phyloP scores from a whole-genome alignment of 2,329 filamentous ascomycete genomes.

The Teratosphaeriaceae sp. region DNA sequence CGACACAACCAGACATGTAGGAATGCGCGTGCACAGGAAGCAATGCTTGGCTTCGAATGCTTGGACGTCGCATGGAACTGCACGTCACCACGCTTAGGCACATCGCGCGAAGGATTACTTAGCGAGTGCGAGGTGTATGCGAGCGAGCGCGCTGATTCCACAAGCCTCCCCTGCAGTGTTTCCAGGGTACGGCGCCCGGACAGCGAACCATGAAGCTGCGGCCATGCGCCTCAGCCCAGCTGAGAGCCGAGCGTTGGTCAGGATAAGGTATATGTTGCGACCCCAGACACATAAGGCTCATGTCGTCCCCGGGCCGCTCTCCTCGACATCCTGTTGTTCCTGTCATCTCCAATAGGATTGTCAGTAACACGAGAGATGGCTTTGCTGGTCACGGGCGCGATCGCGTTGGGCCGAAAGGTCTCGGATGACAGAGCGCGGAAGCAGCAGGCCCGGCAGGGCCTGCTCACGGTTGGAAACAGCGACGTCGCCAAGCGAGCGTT shows the following conservation, averaged over 20 bases:
- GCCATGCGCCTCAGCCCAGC: background rate
- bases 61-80: too few relatives aligned
- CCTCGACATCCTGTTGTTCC: background rate
- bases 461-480: slow-evolving; percentile 2
- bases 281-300: background rate
- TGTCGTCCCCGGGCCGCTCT: background rate
- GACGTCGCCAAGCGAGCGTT: slow-evolving; percentile 6
- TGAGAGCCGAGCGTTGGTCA: background rate
- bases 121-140: too few relatives aligned
- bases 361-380: slow-evolving; percentile 3
- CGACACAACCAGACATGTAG: too few relatives aligned
- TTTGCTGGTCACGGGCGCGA: slow-evolving; percentile 3
- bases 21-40: too few relatives aligned
- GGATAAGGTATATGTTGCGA: background rate
- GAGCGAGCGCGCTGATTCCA: too few relatives aligned
- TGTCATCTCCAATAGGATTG: background rate
- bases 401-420: slow-evolving; percentile 5
- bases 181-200: background rate
- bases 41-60: too few relatives aligned
- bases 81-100: too few relatives aligned
- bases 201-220: background rate
- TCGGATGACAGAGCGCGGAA: slow-evolving; percentile 2
- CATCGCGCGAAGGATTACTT: too few relatives aligned
- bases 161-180: too few relatives aligned
- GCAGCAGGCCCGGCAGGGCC: slow-evolving; percentile 8